A percentile compares a stretch with the other conserved stretches of the same genome.
These are phyloP conservation scores for Leucoagaricus sp. DNA, from an alignment of 1,284 basidiomycete genomes.

Conservation along the genomic window DNA sequence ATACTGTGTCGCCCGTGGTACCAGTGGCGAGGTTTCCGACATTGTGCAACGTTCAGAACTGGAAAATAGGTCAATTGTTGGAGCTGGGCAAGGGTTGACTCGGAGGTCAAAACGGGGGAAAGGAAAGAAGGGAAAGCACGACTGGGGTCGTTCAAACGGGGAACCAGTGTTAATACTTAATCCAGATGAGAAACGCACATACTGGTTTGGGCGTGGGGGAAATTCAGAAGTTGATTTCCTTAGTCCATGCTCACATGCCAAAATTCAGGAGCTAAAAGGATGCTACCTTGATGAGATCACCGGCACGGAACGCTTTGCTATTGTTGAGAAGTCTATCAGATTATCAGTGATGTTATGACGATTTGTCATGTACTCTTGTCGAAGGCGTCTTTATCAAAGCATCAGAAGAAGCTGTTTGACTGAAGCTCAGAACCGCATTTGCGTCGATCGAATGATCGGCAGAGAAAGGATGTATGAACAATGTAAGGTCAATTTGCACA, in stretches of 20 bases:
- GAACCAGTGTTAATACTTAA: slow-evolving; percentile 1
- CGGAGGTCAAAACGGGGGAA: not conserved
- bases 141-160: not conserved
- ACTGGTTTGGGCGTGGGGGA: slow-evolving; percentile 6
- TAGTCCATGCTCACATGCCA: slow-evolving; percentile 11
- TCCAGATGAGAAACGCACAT: slow-evolving; percentile 5
- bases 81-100: not conserved
- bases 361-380: not conserved
- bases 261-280: not conserved
- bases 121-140: not conserved
- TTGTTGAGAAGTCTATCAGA: not conserved
- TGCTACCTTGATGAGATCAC: slow-evolving; percentile 10
- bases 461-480: too few species aligned
- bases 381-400: not conserved
- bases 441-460: too few species aligned
- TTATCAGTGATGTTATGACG: not conserved
- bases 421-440: not conserved
- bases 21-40: slow-evolving; percentile 11
- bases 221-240: slow-evolving; percentile 1
- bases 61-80: not conserved
- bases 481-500: too few species aligned
- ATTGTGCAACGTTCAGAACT: not conserved
- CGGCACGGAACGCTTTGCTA: not conserved
- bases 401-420: not conserved
- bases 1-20: slow-evolving; percentile 7